Evolutionary conservation across 202 grass and related monocot species (phyloP), one percentile per base, ranked within the genome.

Genomic region (Setaria italica): DNA sequence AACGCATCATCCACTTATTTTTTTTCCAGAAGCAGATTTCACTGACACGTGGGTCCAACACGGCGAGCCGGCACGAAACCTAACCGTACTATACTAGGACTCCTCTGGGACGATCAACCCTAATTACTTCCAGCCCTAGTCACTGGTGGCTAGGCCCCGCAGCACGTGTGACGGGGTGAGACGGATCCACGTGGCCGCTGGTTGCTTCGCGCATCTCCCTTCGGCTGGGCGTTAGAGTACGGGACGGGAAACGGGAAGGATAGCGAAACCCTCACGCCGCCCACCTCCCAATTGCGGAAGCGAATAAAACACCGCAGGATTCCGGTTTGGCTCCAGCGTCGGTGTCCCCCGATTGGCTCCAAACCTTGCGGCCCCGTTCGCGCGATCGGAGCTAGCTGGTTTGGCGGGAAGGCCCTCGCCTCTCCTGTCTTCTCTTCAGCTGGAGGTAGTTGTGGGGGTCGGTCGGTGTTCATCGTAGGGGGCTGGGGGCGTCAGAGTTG

Each of bases 171-270:
- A 2, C 2, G 9, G 0, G 19, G 59, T 42, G 48, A 10, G 15
- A 7, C 16, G 17, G 6, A 9, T 15, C 11, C 16, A 5, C 66
- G 73, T 79, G 15, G 32, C 43, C 70, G 6, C 25, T 33, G 51
- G 53, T 72, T 74, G 43, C 82, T 56, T 81, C 43, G 53, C 32
- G 70, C 70, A 41, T 19, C 60, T 49, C 43, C 67, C 2, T 25
- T 20, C 8, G 43, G n/a, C 35, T 7, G 12, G 83, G 70, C 76
- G 29, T n/a, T 80, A 7, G 80, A 53, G 70, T 84, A 84, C 85
- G 76, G 81, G 72, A 80, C 62, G 19, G 85, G 70, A 80, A 84
- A 80, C 62, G 19, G 85, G 63, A 84, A 41, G 39, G 39, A 41
- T 32, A 65, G 54, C 62, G 35, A 71, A 87, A 37, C 53, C 85